Evolutionary conservation across 306 rosid species (phyloP).

Genomic region (Hylodesmum podocarpum): DNA sequence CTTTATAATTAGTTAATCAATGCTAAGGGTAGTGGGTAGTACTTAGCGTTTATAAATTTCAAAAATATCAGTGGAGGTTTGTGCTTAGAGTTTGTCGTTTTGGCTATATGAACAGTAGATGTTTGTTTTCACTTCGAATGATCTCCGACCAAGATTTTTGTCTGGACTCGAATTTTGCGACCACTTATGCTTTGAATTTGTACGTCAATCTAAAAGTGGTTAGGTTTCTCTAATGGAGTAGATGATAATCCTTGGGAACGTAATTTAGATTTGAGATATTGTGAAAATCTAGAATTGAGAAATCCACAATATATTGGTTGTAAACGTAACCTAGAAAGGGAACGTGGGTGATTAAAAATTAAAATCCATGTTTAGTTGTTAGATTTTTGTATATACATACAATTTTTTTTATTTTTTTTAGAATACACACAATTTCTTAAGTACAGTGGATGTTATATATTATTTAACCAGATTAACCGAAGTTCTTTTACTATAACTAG

Average conservation of each 20-base stretch:
- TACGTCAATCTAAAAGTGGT: conserved; percentile 16
- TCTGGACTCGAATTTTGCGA: conserved; percentile 14
- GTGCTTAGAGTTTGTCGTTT: conserved; percentile 42
- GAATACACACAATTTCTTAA: too few species aligned
- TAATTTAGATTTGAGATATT: background rate
- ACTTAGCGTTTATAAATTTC: too few species aligned
- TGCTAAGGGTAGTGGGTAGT: too few species aligned
- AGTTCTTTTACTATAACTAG: too few species aligned
- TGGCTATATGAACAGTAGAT: conserved; percentile 17
- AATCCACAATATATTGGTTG: conserved; percentile 17
- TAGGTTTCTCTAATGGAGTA: conserved; percentile 8
- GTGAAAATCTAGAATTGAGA: conserved; percentile 21
- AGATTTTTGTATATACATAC: too few species aligned
- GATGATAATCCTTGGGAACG: background rate
- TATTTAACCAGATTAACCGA: too few species aligned
- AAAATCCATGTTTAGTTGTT: background rate
- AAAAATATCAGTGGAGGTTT: conserved; percentile 21
- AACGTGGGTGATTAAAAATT: background rate
- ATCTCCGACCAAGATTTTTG: conserved; percentile 13
- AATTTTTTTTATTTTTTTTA: too few species aligned
- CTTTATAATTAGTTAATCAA: too few species aligned
- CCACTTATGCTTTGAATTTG: conserved; percentile 24
- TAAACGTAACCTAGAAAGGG: background rate
- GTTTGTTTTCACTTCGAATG: background rate
- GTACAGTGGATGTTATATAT: too few species aligned